Evolutionary conservation across 2,329 filamentous ascomycete genomes (phyloP).

Genomic region (Curvularia sp.): DNA sequence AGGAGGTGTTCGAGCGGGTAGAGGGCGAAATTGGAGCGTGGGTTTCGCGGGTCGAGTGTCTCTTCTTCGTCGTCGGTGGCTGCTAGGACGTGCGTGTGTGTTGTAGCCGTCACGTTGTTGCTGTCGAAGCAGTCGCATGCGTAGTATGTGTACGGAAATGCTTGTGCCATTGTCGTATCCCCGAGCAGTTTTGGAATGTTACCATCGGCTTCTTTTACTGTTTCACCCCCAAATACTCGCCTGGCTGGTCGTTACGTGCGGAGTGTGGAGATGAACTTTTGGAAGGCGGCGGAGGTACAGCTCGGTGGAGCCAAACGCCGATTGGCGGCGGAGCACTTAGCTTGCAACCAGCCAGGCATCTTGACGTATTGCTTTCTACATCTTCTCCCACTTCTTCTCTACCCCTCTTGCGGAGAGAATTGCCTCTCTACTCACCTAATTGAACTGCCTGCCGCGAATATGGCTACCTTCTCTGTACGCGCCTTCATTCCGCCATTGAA

Average conservation of each 20-base stretch:
- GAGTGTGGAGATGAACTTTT: conserved; percentile 14
- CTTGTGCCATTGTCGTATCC: conserved; percentile 55
- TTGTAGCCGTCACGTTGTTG: conserved; percentile 42
- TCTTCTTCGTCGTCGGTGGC: conserved; percentile 72
- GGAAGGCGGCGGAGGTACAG: conserved; percentile 3
- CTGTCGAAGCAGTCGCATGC: conserved; percentile 68
- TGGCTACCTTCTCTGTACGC: conserved; percentile 45
- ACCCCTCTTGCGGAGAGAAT: neutral
- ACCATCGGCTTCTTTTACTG: neutral
- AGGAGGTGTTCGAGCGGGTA: conserved; percentile 93
- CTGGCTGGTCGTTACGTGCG: neutral
- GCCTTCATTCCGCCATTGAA: conserved; percentile 46
- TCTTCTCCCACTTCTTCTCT: neutral
- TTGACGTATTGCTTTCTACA: conserved; percentile 18
- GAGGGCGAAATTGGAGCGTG: conserved; percentile 87
- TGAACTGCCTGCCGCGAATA: conserved; percentile 16
- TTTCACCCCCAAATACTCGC: conserved; percentile 6
- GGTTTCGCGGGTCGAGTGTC: conserved; percentile 84
- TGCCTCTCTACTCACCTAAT: neutral
- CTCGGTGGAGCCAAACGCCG: conserved; percentile 22
- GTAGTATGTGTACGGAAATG: conserved; percentile 70
- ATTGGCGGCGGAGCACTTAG: conserved; percentile 12
- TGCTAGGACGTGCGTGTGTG: conserved; percentile 42
- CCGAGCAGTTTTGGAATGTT: neutral
- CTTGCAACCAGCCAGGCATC: conserved; percentile 4